Conservation (phyloP, 495 filamentous ascomycete genomes). For the Podospora pseudopauciseta region DNA sequence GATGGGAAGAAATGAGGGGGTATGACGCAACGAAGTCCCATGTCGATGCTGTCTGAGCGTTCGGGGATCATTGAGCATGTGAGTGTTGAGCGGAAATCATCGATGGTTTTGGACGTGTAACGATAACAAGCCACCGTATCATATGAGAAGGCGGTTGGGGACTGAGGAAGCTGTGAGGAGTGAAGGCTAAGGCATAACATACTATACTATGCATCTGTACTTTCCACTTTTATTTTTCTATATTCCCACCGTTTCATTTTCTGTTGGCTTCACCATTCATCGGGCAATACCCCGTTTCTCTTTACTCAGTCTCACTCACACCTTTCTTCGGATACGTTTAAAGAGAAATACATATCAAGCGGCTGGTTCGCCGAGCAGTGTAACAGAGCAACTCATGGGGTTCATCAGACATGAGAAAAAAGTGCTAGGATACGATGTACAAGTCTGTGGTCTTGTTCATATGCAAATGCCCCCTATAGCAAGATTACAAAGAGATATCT, state of each 20-base stretch:
- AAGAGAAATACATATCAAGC: neutral
- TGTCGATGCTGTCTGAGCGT: neutral
- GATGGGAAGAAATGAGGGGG: neutral
- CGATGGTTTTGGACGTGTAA: neutral
- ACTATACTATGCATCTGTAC: neutral
- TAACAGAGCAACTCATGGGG: neutral
- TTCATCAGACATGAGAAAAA: no score
- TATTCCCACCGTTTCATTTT: neutral
- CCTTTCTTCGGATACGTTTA: neutral
- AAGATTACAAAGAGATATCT: slow-evolving; percentile 4
- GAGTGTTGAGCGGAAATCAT: neutral
- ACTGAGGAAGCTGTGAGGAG: neutral
- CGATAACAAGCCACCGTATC: neutral
- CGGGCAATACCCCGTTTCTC: neutral
- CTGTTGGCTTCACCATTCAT: neutral
- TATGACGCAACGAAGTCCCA: neutral
- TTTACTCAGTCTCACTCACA: neutral
- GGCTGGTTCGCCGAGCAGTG: neutral
- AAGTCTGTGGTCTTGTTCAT: neutral
- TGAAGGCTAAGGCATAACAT: neutral
- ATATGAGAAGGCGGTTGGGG: neutral
- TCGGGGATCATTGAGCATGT: neutral
- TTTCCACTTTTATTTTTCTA: neutral
- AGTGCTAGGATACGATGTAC: neutral
- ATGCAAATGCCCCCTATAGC: neutral